Evolutionary conservation across 768 basidiomycete genomes (phyloP).

Genomic region (Auriscalpium vulgare): DNA sequence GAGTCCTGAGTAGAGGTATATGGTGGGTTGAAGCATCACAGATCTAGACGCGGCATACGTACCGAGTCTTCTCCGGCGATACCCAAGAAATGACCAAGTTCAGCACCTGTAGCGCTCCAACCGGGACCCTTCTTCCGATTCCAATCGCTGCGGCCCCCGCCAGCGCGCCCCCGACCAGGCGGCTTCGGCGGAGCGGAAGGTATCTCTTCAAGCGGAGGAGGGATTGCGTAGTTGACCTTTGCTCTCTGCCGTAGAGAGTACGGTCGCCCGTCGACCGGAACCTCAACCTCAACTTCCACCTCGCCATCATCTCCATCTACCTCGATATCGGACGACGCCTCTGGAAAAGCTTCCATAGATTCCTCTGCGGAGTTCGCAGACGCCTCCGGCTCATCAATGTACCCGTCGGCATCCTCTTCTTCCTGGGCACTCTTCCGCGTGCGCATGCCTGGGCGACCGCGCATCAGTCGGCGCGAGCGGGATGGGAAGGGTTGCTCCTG

Average conservation of each 20-base stretch:
- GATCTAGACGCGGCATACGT: conserved; percentile 5
- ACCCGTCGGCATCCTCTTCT: conserved; percentile 16
- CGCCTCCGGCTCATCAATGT: conserved; percentile 11
- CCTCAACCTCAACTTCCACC: conserved; percentile 30
- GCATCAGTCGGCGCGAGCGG: conserved; percentile 5
- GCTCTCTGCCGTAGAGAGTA: conserved; percentile 60
- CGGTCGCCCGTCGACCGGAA: conserved; percentile 40
- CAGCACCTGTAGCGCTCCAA: conserved; percentile 75
- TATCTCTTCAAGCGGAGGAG: conserved; percentile 73
- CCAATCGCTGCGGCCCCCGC: conserved; percentile 28
- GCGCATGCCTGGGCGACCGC: conserved; percentile 10
- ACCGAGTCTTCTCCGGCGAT: conserved; percentile 66
- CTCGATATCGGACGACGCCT: conserved; percentile 38
- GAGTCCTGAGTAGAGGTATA: conserved; percentile 46
- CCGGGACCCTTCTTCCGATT: conserved; percentile 44
- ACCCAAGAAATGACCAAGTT: conserved; percentile 72
- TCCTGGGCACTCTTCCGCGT: conserved; percentile 11
- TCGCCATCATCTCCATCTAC: conserved; percentile 34
- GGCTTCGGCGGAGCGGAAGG: conserved; percentile 36
- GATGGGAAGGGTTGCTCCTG: conserved; percentile 18
- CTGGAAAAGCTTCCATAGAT: conserved; percentile 50
- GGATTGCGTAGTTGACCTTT: conserved; percentile 74
- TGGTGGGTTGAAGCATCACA: neutral
- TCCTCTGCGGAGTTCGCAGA: conserved; percentile 18
- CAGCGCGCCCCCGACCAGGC: conserved; percentile 11